A percentile compares a stretch with the other conserved stretches of the same genome.
Evolutionary conservation across 768 basidiomycete genomes (phyloP).

Genomic region (Filobasidium wieringae): DNA sequence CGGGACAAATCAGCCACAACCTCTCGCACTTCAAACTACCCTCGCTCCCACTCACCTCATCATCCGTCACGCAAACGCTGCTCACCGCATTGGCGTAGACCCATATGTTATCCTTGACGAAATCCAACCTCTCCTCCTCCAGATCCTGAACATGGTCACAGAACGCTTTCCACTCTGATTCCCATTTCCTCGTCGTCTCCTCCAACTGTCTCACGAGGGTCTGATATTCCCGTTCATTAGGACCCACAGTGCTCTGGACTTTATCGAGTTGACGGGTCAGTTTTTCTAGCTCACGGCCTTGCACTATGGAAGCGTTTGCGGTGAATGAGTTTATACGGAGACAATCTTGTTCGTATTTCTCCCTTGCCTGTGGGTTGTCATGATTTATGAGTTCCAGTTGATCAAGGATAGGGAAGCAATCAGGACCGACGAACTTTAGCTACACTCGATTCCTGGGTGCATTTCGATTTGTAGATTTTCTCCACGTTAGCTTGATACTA

Average conservation of each 20-base stretch:
- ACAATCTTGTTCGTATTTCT: slow-evolving; percentile 88
- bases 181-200: slow-evolving; percentile 76
- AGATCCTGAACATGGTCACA: slow-evolving; percentile 92
- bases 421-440: slow-evolving; percentile 45
- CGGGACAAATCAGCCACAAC: not conserved
- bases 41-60: slow-evolving; percentile 54
- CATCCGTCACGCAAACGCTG: slow-evolving; percentile 85
- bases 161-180: slow-evolving; percentile 83
- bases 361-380: slow-evolving; percentile 49
- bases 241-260: slow-evolving; percentile 74
- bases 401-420: not conserved
- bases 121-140: slow-evolving; percentile 87
- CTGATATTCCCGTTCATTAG: slow-evolving; percentile 84
- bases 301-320: slow-evolving; percentile 76
- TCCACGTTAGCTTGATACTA: slow-evolving; percentile 60
- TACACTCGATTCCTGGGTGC: slow-evolving; percentile 73
- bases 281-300: slow-evolving; percentile 88
- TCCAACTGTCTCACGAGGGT: slow-evolving; percentile 68
- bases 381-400: no score
- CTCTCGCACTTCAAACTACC: not conserved
- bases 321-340: slow-evolving; percentile 86
- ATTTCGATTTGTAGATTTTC: slow-evolving; percentile 80
- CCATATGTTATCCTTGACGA: slow-evolving; percentile 93
- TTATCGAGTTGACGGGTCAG: slow-evolving; percentile 74
- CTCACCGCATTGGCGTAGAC: slow-evolving; percentile 92